Base-by-base conservation (phyloP, 768 basidiomycete species). In the Pleurotus djamor region DNA sequence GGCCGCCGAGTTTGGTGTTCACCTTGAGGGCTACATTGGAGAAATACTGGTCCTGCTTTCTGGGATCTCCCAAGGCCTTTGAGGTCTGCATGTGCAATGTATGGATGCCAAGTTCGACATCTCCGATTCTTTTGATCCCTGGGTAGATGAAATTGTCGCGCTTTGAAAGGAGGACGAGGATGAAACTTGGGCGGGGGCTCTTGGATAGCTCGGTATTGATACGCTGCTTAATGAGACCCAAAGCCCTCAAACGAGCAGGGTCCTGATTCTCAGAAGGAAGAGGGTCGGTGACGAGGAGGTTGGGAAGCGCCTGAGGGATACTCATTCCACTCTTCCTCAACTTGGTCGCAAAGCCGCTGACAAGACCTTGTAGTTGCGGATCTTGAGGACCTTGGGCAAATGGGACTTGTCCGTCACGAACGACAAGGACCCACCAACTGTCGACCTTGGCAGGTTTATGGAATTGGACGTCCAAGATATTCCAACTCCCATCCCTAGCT, bases 11-110 rank as follows among this genome's bases (percentile, higher is more conserved):
- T 71, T 94, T 94, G 37, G 85, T 85, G 64, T 94, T 94, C 6
- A 91, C 80, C 65, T 94, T 94, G 58, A 94, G 72, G 0, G 89
- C 88, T 37, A 92, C 83, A 61, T 92, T 94, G 8, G 91, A 89
- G 57, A 92, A 81, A 67, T 94, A 94, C 63, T 92, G 90, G 59
- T 89, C 86, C 64, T 90, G 89, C 62, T 84, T 84, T 52, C 64
- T 79, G 12, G 71, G 66, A 13, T 83, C 79, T 5, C 69, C 73
- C 5, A 88, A 68, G 6, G 87, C 88, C 68, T 91, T 92, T 5
- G 63, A 65, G 8, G 87, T 71, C 32, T 83, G 79, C 85, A 92
- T 86, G 64, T 87, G 88, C n/a, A 92, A 71, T 0, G 91, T 92
- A 47, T 86, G 86, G 28, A 94, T 66, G 1, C 91, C 92, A n/a